These are phyloP conservation scores for Aspergillus sp. DNA, from an alignment of 2,329 filamentous ascomycete genomes.

Conservation along the genomic window DNA sequence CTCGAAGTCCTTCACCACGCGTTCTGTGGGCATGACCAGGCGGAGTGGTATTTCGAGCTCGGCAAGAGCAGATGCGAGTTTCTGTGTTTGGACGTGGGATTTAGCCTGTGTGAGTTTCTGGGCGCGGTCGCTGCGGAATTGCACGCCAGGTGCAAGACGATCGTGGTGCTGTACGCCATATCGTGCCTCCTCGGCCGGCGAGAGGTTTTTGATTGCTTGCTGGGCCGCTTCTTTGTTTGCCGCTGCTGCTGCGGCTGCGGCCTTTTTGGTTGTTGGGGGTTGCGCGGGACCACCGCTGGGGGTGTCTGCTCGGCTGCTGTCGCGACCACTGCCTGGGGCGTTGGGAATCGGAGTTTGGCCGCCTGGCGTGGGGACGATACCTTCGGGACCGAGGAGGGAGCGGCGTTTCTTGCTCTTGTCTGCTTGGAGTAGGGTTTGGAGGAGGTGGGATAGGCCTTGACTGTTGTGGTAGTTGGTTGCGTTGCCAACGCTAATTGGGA, in stretches of 20 bases:
- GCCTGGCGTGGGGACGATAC: constrained; percentile 49
- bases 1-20: constrained; percentile 51
- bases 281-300: constrained; percentile 28
- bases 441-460: constrained; percentile 72
- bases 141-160: constrained; percentile 78
- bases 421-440: constrained; percentile 76
- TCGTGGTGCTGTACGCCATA: constrained; percentile 88
- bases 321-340: constrained; percentile 36
- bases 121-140: constrained; percentile 71
- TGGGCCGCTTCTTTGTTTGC: constrained; percentile 32
- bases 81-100: constrained; percentile 51
- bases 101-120: constrained; percentile 52
- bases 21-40: constrained; percentile 51
- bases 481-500: constrained; percentile 68
- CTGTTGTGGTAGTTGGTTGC: constrained; percentile 79
- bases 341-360: constrained; percentile 51
- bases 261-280: constrained; percentile 36
- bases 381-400: constrained; percentile 64
- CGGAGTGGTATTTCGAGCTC: constrained; percentile 49
- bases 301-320: constrained; percentile 40
- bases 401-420: constrained; percentile 91
- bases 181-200: constrained; percentile 70
- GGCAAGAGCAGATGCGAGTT: constrained; percentile 47
- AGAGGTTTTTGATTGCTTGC: constrained; percentile 68
- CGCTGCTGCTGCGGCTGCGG: constrained; percentile 41